Evolutionary conservation across 345 rosid species (phyloP).

Genomic region (Clausena lansium): DNA sequence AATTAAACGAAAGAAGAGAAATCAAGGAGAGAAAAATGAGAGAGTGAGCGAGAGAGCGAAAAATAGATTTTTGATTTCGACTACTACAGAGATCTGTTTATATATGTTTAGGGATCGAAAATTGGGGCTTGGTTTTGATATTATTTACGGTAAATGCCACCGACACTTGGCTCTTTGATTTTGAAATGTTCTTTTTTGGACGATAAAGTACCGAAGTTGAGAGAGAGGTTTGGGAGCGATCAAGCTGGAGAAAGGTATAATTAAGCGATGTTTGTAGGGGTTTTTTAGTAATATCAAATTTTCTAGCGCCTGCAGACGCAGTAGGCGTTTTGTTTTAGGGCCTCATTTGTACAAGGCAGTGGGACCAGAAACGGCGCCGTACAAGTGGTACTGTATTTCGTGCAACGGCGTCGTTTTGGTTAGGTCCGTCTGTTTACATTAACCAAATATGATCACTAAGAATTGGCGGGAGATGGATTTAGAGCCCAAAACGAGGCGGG

Average conservation of each 20-base stretch:
- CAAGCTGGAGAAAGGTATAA: not conserved
- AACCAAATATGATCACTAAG: too few relatives aligned
- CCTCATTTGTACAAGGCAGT: not conserved
- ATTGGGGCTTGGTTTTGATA: not conserved
- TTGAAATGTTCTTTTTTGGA: not conserved
- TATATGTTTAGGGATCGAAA: not conserved
- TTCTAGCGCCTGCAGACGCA: not conserved
- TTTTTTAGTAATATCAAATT: not conserved
- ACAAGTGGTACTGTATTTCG: not conserved
- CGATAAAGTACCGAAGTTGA: not conserved
- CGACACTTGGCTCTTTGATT: not conserved
- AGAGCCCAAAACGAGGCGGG: not conserved
- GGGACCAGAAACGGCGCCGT: not conserved
- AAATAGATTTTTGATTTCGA: not conserved
- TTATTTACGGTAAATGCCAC: not conserved
- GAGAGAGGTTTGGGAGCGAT: not conserved
- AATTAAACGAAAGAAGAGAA: too few relatives aligned
- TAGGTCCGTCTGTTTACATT: not conserved
- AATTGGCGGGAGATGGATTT: conserved; percentile 2
- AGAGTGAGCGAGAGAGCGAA: not conserved
- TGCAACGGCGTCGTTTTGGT: not conserved
- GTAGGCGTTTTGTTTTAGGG: not conserved
- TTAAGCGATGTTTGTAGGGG: not conserved
- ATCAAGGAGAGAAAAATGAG: not conserved
- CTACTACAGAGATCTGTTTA: not conserved